Evolutionary conservation across 2,329 filamentous ascomycete genomes (phyloP).

Genomic region (Fusarium nisikadoi): DNA sequence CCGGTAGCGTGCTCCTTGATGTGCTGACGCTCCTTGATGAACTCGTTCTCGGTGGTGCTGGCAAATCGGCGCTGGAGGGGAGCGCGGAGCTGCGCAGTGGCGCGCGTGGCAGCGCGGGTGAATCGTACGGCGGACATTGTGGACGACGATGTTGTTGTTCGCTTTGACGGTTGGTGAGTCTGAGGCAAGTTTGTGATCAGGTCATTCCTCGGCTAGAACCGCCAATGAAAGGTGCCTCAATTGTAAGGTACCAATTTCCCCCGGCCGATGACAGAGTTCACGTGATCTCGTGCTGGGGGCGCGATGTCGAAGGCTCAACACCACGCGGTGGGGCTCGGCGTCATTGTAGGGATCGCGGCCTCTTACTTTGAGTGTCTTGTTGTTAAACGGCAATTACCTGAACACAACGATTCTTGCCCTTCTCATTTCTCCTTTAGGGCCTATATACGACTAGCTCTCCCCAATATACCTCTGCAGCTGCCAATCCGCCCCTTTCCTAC

Average conservation of each 20-base stretch:
- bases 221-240: constrained; percentile 47
- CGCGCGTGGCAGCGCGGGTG: constrained; percentile 71
- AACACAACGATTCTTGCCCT: neutral
- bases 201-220: constrained; percentile 50
- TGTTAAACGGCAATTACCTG: neutral
- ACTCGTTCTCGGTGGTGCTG: constrained; percentile 85
- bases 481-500: neutral
- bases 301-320: constrained; percentile 26
- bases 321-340: constrained; percentile 29
- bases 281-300: constrained; percentile 46
- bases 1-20: constrained; percentile 90
- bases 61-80: constrained; percentile 77
- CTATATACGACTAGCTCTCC: accelerated
- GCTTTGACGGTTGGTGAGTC: constrained; percentile 38
- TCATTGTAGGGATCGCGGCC: constrained; percentile 27
- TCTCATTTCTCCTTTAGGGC: neutral
- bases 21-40: constrained; percentile 89
- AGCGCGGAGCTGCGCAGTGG: constrained; percentile 67
- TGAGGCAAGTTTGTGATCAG: constrained; percentile 48
- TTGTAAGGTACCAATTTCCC: constrained; percentile 42
- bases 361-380: neutral
- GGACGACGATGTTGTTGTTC: constrained; percentile 40
- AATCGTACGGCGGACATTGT: constrained; percentile 74
- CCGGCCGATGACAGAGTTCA: constrained; percentile 17
- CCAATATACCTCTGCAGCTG: too few relatives aligned